Evolutionary conservation across 129 eudicot species (phyloP).

Genomic region (Dittrichia graveolens): DNA sequence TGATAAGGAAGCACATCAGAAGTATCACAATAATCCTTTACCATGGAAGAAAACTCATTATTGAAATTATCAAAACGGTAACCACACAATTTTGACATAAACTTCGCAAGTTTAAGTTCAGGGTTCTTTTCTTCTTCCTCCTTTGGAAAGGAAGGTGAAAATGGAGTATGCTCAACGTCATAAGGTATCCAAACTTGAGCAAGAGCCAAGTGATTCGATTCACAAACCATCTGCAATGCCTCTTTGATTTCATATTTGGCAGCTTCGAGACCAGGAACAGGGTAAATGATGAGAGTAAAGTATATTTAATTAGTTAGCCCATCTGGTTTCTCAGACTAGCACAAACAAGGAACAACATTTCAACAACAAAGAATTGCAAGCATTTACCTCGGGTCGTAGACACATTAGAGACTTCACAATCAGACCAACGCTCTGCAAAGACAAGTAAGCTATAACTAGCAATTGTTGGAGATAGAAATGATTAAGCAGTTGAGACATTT

Average conservation of each 20-base stretch:
- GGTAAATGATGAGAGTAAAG: no score
- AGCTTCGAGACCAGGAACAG: no score
- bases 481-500: no score
- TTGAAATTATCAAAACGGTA: neutral
- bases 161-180: no score
- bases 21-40: neutral
- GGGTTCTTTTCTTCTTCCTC: no score
- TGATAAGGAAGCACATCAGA: neutral
- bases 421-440: constrained; percentile 6
- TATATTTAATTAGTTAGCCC: neutral
- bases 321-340: no score
- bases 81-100: neutral
- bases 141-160: no score
- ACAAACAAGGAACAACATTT: no score
- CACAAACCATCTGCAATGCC: neutral
- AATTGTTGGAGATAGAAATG: no score
- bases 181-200: constrained; percentile 5
- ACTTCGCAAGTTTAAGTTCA: no score
- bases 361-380: neutral
- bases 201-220: neutral
- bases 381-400: neutral
- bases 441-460: neutral
- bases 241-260: neutral
- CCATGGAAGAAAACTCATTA: neutral
- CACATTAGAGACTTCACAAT: no score